Conservation (phyloP, 2,329 filamentous ascomycete species). For the Fusarium algeriense region DNA sequence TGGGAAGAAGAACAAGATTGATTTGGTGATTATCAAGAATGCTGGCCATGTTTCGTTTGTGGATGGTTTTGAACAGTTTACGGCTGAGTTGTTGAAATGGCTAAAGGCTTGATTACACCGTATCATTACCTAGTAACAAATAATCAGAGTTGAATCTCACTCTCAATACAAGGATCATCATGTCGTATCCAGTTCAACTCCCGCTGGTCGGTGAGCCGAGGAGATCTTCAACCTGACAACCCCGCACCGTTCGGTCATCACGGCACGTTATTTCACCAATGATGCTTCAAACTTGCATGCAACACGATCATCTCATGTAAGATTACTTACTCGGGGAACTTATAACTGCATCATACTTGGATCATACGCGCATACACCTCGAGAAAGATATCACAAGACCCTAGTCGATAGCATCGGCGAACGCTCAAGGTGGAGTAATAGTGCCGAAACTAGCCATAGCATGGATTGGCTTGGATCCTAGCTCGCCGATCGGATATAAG, state of each 20-base stretch:
- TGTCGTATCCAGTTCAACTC: neutral
- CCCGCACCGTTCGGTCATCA: neutral
- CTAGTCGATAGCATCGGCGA: constrained; percentile 14
- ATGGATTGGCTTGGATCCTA: neutral
- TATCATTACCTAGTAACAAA: no score
- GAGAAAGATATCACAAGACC: neutral
- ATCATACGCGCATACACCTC: neutral
- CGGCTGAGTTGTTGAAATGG: constrained; percentile 14
- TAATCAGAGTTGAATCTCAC: no score
- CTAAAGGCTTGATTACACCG: neutral
- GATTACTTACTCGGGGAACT: constrained; percentile 10
- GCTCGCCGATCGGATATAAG: constrained; percentile 16
- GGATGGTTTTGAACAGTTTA: constrained; percentile 53
- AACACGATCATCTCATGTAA: neutral
- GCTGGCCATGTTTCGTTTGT: constrained; percentile 56
- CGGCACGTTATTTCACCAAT: neutral
- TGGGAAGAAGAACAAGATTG: constrained; percentile 45
- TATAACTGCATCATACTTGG: neutral
- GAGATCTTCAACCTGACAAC: neutral
- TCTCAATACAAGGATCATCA: neutral
- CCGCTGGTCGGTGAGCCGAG: neutral
- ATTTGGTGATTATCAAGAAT: constrained; percentile 52
- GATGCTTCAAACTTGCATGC: neutral
- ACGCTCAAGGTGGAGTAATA: neutral
- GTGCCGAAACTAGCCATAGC: constrained; percentile 5